A percentile compares a stretch with the other conserved stretches of the same genome.
Conservation (phyloP, 1,284 basidiomycete species). For the Schizophyllum amplum region DNA sequence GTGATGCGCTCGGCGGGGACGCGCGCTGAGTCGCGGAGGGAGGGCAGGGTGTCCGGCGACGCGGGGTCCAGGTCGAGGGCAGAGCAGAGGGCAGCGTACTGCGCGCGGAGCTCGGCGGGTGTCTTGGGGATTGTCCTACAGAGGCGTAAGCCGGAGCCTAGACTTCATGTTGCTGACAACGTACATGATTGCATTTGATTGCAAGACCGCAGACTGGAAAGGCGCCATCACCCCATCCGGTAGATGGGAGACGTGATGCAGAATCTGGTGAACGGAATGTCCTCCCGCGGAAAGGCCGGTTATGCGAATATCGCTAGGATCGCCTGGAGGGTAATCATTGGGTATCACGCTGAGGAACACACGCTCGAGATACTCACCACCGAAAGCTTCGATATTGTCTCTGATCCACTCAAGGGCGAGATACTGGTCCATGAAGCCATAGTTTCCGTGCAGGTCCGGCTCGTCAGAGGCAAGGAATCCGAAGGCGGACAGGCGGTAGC, state of each 20-base stretch:
- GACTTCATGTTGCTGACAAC: conserved; percentile 13
- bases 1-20: conserved; percentile 44
- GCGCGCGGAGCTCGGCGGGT: conserved; percentile 44
- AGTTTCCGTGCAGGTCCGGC: conserved; percentile 57
- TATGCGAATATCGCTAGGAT: conserved; percentile 51
- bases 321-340: conserved; percentile 3
- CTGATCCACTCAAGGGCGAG: conserved; percentile 51
- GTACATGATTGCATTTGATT: conserved; percentile 68
- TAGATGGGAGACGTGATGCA: conserved; percentile 63
- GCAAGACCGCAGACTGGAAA: conserved; percentile 56
- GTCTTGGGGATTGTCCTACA: conserved; percentile 47
- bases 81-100: conserved; percentile 53
- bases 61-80: conserved; percentile 47
- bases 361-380: conserved; percentile 30
- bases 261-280: conserved; percentile 67
- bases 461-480: conserved; percentile 63
- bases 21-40: conserved; percentile 37
- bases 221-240: conserved; percentile 49
- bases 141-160: background rate
- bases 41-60: conserved; percentile 35
- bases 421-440: conserved; percentile 78
- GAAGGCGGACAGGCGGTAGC: conserved; percentile 65
- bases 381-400: conserved; percentile 50
- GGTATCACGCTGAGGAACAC: too few relatives aligned
- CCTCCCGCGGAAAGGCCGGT: conserved; percentile 69